Evolutionary conservation across 352 stramenopile species (phyloP), one percentile per base, ranked within the genome.

Genomic region (Phytophthora aleatoria): DNA sequence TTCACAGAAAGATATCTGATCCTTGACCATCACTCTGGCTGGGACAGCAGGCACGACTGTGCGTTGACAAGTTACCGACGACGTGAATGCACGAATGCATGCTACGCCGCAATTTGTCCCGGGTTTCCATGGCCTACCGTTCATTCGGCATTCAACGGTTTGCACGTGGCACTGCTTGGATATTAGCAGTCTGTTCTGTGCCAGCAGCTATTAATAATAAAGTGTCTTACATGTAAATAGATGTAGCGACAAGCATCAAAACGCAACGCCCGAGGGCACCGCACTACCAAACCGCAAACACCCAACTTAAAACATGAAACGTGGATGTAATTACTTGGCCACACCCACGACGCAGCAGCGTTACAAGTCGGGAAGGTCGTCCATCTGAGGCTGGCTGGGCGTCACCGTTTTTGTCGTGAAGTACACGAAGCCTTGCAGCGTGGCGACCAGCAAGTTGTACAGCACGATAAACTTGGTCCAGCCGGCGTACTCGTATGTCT

Each of bases 361-460:
- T 67, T 63, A 81, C 36, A 92, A 69, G 60, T 91, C 84, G 2
- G 84, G 77, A 15, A 92, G 64, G 51, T 89, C 84, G 49, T 92
- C 84, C 67, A 79, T 60, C 54, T 90, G 79, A 48, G 78, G 71
- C 57, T 81, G 71, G 36, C 50, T 70, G 39, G 73, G 68, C 39
- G 63, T 83, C 38, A 93, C 77, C 13, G 83, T 93, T 74, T 89
- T 89, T 28, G 81, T 93, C 35, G 85, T 93, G 55, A 93, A 88
- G 65, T 90, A 92, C 31, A 93, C 85, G 50, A 93, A 90, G 24
- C 83, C 79, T 67, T 93, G 85, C 49, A 91, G 71, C 41, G 77
- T 84, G 15, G 83, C 85, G 24, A 93, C 85, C 15, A 93, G 56
- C 44, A 90, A 49, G 69, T 93, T 92, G 79, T 91, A 91, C 57